Evolutionary conservation across 805 yeast genomes (phyloP), one percentile per base, ranked within the genome.

Genomic region (Candida arabinofermentans): DNA sequence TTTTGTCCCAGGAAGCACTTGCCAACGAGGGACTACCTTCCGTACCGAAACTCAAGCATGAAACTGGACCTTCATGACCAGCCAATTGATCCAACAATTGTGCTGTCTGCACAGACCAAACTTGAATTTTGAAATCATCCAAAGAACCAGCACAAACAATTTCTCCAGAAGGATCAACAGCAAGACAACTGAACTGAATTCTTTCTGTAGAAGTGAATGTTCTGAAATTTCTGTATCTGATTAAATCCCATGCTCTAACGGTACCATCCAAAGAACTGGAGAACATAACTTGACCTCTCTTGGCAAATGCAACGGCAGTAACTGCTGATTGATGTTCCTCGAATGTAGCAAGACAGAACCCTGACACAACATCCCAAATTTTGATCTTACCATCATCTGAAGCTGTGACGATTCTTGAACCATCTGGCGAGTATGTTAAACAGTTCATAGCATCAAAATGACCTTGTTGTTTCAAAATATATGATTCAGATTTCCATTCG

Each of bases 401-500:
- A 2, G 96, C 97, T 1, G 98, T 91, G 4, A 91, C 93, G 4
- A 91, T 74, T 53, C 88, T 75, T 2, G 95, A 77, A 1, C 98
- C 99, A 67, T 93, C 99, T 0, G 97, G 96, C 0, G 97, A 87
- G 56, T 93, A 93, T 26, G 84, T 78, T 34, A 93, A 59, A 13
- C 88, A 73, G 57, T 88, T 91, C 62, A 89, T 77, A 0, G 96
- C 72, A 62, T 93, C 99, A 58, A 86, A 91, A 65, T 93, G 99
- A 19, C 98, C 97, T 65, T 93, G 99, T 61, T 93, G 99, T 59
- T 91, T 90, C 50, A 93, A 70, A 36, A 93, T 84, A 59, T 91
- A 93, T 0, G 96, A 86, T 62, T 93, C 99, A 4, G 96, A 86
- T 67, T 93, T 96, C 99, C 99, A 93, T 71, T 93, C 99, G 71